Percentiles rank a stretch among this genome's conserved stretches.
phyloP scores from a whole-genome alignment of 495 filamentous ascomycete genomes.

The Tuber brumale region DNA sequence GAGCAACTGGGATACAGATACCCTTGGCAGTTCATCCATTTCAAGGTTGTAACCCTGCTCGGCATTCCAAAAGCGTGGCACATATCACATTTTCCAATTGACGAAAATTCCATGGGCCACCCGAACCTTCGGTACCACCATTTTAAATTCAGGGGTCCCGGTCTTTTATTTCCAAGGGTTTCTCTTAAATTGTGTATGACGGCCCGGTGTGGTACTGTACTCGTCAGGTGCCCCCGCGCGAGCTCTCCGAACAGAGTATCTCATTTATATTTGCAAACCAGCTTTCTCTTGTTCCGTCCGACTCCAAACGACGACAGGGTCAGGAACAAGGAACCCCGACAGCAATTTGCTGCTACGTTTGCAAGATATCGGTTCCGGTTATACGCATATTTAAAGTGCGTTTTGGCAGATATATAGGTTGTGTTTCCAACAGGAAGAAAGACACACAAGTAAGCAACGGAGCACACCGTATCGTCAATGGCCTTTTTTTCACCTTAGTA shows the following conservation, averaged over 20 bases:
- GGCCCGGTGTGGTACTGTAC: constrained; percentile 35
- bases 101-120: constrained; percentile 39
- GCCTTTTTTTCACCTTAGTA: constrained; percentile 20
- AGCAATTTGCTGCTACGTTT: constrained; percentile 24
- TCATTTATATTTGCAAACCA: constrained; percentile 33
- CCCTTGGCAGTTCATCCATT: constrained; percentile 36
- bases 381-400: constrained; percentile 35
- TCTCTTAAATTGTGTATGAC: constrained; percentile 39
- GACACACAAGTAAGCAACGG: constrained; percentile 34
- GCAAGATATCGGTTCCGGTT: constrained; percentile 33
- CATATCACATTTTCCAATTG: constrained; percentile 41
- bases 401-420: constrained; percentile 26
- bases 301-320: constrained; percentile 33
- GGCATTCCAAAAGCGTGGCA: constrained; percentile 35
- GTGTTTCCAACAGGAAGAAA: constrained; percentile 35
- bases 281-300: constrained; percentile 22
- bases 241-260: constrained; percentile 29
- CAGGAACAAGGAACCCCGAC: constrained; percentile 21
- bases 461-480: constrained; percentile 31
- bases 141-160: constrained; percentile 40
- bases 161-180: constrained; percentile 37
- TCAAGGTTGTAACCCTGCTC: constrained; percentile 27
- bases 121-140: constrained; percentile 38
- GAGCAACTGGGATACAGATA: constrained; percentile 29
- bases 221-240: constrained; percentile 40